Conservation (phyloP, 164 flowering plant species). For the Vitis amurensis region DNA sequence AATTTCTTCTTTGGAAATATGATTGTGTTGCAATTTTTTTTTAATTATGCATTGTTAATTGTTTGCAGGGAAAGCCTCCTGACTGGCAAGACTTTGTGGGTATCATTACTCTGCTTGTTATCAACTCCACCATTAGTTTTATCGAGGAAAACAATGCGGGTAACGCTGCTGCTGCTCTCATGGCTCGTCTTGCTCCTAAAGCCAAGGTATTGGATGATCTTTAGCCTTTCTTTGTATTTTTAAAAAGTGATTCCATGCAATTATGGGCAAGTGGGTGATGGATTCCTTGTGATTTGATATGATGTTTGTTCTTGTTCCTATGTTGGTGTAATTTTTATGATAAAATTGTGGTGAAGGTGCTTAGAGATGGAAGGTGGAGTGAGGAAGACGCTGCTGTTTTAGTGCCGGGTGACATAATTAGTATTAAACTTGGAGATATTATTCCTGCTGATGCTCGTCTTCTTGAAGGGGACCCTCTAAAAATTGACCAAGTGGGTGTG, state of each 20-base stretch:
- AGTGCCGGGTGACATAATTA: constrained; percentile 83
- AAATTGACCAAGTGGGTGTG: constrained; percentile 28
- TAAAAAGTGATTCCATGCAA: neutral
- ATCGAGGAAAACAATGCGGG: constrained; percentile 92
- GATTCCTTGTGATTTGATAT: too few species aligned
- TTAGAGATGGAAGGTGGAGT: constrained; percentile 75
- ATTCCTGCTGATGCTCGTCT: constrained; percentile 85
- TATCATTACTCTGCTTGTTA: constrained; percentile 63
- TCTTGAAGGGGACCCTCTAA: constrained; percentile 79
- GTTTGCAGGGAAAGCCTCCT: constrained; percentile 73
- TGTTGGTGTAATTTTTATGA: neutral
- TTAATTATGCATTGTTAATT: neutral
- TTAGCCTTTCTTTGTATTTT: too few species aligned
- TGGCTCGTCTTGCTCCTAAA: constrained; percentile 90
- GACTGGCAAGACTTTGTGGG: constrained; percentile 95
- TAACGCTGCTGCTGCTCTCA: constrained; percentile 93
- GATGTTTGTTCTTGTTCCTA: neutral
- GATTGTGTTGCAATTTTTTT: neutral
- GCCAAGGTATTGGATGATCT: constrained; percentile 53
- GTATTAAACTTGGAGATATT: constrained; percentile 83
- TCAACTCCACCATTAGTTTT: constrained; percentile 88
- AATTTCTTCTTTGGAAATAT: neutral
- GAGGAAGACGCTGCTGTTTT: constrained; percentile 80
- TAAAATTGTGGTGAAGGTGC: constrained; percentile 42
- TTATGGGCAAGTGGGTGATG: neutral